Base-by-base conservation (phyloP, 192 early-diverging fungal genomes). In the Nowakowskiella sp. region DNA sequence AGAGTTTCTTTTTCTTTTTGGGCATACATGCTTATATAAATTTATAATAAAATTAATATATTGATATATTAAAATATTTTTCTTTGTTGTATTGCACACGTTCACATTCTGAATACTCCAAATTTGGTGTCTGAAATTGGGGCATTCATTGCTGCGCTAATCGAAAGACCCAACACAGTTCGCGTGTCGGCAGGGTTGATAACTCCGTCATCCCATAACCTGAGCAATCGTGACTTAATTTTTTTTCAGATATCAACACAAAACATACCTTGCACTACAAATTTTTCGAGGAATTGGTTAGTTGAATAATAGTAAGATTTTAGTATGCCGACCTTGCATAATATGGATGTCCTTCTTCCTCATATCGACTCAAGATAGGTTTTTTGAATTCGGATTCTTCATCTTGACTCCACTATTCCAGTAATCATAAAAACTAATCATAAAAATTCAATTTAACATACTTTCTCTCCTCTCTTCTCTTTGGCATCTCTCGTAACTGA, bases 91-190 rank as follows among this genome's bases (percentile, higher is more conserved):
- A n/a, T n/a, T n/a, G n/a, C n/a, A n/a, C n/a, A n/a, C n/a, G n/a
- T n/a, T n/a, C n/a, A 97, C 94, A 97, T 97, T 53, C 94, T 80
- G 80, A 97, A 97, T 4, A 97, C 85, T 47, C 94, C 94, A 80
- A 89, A 94, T 28, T 74, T 55, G 3, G 92, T 93, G 51, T 83
- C 64, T 42, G 70, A 67, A 43, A 85, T 72, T 1, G 82, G 84
- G 6, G 74, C 69, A 65, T 90, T 90, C 51, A 90, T 53, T 32
- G 87, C 59, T 25, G 87, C 88, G 46, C 84, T 84, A 42, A 97
- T 66, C 5, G 80, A 87, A 52, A 97, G 76, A 4, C 86, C 89
- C 47, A 97, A 78, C 1, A 92, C 86, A 24, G 81, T 78, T 26
- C 94, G 81, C 1, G 94, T 94, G 51, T 94, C 86, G 22, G 64